Evolutionary conservation across 2,329 filamentous ascomycete species (phyloP), one percentile per base, ranked within the genome.

Genomic region (Clarireedia hainanense): DNA sequence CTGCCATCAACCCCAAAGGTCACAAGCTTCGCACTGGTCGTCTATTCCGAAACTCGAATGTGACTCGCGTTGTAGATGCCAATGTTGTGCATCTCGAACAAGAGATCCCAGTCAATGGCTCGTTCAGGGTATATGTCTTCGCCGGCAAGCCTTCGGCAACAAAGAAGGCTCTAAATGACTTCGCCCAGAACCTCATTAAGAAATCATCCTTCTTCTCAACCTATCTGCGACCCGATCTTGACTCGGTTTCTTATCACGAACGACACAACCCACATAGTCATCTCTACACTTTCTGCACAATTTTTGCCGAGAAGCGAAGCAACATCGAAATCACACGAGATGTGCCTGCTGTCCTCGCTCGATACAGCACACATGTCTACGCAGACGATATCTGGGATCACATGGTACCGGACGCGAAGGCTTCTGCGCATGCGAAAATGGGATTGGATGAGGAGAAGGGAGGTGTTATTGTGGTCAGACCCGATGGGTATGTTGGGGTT

Each of bases 51-150:
- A 89, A 89, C 55, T 80, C 88, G 20, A 85, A 89, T 60, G 91
- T 96, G 10, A 96, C 90, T 0, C 82, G 91, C 49, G 88, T 95
- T 23, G 84, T 87, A 0, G 91, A 96, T 68, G 88, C 91, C 68
- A 96, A 96, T 71, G 84, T 89, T 5, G 90, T 95, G 1, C 88
- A 95, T 65, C 78, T 96, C 9, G 91, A 96, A 72, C 91, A 96
- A 71, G 88, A 95, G 67, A 80, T 96, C 34, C 91, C 91, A 0
- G 76, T 91, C 57, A 96, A 96, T 71, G 91, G 91, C 45, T 85
- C 90, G 2, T 96, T 91, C 77, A 81, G 91, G 55, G 78, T 96
- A 58, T 95, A 91, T 69, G 71, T 96, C 60, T 95, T 95, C 69
- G 90, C 82, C n/a, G 91, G 91, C 56, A 76, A 78, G 43, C 83